Percentiles rank a stretch among this genome's conserved stretches.
These are phyloP conservation scores for Coprinopsis sp. DNA, from an alignment of 768 basidiomycete species.

Conservation along the genomic window DNA sequence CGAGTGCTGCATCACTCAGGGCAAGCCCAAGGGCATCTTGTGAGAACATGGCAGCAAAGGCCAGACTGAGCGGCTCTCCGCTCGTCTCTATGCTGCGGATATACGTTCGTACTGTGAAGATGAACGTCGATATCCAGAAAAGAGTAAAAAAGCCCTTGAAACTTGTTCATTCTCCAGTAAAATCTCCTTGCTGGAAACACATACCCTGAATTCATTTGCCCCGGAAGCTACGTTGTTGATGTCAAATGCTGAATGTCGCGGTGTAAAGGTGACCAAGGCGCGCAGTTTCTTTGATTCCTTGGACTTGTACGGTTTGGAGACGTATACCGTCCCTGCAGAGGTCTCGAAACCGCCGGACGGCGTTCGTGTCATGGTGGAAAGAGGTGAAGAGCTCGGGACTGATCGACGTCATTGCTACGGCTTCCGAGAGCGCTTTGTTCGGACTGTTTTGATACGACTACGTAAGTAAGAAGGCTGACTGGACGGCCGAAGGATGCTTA, in stretches of 20 bases:
- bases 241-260: slow-evolving; percentile 84
- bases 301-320: slow-evolving; percentile 74
- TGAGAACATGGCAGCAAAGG: slow-evolving; percentile 85
- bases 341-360: slow-evolving; percentile 38
- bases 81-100: slow-evolving; percentile 70
- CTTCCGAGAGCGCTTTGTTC: too few relatives aligned
- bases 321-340: slow-evolving; percentile 61
- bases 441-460: too few relatives aligned
- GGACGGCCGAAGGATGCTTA: too few relatives aligned
- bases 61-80: slow-evolving; percentile 72
- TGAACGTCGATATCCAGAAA: slow-evolving; percentile 89
- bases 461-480: too few relatives aligned
- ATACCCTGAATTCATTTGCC: slow-evolving; percentile 80
- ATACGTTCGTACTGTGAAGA: slow-evolving; percentile 76
- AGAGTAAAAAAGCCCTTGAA: slow-evolving; percentile 86
- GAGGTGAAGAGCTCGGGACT: not conserved
- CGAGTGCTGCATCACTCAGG: slow-evolving; percentile 77
- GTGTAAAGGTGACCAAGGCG: slow-evolving; percentile 81
- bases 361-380: slow-evolving; percentile 1
- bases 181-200: slow-evolving; percentile 14
- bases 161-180: slow-evolving; percentile 5
- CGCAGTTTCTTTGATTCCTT: slow-evolving; percentile 71
- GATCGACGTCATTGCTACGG: not conserved
- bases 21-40: slow-evolving; percentile 80
- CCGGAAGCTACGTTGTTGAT: slow-evolving; percentile 68